These are phyloP conservation scores for Mycena maculata DNA, from an alignment of 768 basidiomycete species.

Conservation along the genomic window DNA sequence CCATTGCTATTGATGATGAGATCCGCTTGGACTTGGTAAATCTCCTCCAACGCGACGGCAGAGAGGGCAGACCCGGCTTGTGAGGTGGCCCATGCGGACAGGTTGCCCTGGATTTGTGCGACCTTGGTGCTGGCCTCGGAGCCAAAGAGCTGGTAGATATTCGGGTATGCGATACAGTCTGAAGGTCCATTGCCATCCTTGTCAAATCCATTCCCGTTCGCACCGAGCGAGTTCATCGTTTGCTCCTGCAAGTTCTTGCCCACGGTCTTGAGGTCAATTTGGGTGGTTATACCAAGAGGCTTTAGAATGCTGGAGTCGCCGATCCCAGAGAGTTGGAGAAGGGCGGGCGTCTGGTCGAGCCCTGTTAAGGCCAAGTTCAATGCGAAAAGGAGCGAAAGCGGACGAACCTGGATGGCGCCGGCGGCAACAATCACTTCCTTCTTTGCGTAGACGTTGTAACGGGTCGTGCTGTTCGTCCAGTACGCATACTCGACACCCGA, in stretches of 20 bases:
- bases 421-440: conserved; percentile 66
- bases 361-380: not conserved
- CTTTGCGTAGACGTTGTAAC: conserved; percentile 55
- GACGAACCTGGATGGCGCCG: conserved; percentile 58
- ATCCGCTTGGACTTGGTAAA: conserved; percentile 59
- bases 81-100: conserved; percentile 56
- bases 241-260: conserved; percentile 71
- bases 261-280: conserved; percentile 61
- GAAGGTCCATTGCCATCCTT: conserved; percentile 56
- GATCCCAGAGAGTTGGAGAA: conserved; percentile 68
- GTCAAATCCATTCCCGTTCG: conserved; percentile 53
- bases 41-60: conserved; percentile 53
- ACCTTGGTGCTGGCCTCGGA: conserved; percentile 45
- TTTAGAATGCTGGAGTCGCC: conserved; percentile 60
- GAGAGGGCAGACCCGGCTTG: conserved; percentile 55
- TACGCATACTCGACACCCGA: conserved; percentile 60
- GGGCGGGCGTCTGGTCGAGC: conserved; percentile 52
- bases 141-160: conserved; percentile 60
- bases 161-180: conserved; percentile 63
- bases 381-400: not conserved
- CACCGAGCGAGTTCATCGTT: conserved; percentile 58
- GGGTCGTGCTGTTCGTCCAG: conserved; percentile 49
- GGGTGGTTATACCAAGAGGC: conserved; percentile 58
- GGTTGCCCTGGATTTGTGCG: conserved; percentile 50
- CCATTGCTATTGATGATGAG: conserved; percentile 59